phyloP scores from a whole-genome alignment of 1,284 basidiomycete genomes.

The Rhodotorula sp. region DNA sequence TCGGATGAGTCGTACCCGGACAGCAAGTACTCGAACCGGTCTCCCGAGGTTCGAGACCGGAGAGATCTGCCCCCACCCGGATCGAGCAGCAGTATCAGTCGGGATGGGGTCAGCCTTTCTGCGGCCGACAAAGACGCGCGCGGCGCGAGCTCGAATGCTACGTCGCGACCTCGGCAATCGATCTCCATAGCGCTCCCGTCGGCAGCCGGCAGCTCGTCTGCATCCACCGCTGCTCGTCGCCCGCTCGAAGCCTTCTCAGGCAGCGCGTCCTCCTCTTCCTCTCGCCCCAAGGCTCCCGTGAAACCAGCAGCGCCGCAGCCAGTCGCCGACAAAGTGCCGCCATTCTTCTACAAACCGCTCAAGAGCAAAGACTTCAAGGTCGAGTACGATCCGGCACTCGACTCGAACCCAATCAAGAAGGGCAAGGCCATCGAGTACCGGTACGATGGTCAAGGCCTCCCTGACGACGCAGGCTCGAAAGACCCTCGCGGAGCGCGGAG shows the following conservation, averaged over 20 bases:
- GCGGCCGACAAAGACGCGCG: neutral
- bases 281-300: neutral
- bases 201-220: neutral
- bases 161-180: neutral
- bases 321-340: constrained; percentile 4
- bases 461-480: neutral
- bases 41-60: neutral
- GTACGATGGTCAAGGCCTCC: constrained; percentile 39
- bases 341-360: constrained; percentile 52
- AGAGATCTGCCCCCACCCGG: neutral
- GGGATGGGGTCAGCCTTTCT: no score
- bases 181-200: neutral
- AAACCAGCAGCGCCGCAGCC: neutral
- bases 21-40: neutral
- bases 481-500: constrained; percentile 20
- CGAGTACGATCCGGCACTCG: constrained; percentile 61
- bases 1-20: neutral
- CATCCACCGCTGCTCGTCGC: neutral
- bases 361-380: constrained; percentile 58
- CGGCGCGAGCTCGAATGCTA: neutral
- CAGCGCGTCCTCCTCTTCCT: neutral
- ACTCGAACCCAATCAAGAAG: constrained; percentile 56
- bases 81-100: neutral
- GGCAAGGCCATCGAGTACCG: constrained; percentile 40
- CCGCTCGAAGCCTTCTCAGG: neutral